Evolutionary conservation across 345 rosid species (phyloP).

Genomic region (Euphorbia peplus): DNA sequence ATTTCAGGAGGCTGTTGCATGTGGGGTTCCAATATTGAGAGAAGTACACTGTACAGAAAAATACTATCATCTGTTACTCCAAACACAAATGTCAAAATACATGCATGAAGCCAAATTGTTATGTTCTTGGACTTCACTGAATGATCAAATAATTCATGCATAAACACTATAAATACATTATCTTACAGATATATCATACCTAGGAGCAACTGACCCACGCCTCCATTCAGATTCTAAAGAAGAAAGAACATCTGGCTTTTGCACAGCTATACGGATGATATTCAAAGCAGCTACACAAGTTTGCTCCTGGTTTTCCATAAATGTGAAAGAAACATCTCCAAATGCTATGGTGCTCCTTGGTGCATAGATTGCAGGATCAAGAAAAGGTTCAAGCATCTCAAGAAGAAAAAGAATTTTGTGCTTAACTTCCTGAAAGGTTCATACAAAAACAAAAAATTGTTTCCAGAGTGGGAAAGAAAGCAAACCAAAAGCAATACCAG

Average conservation of each 20-base stretch:
- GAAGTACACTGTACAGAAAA: conserved; percentile 62
- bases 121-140: neutral
- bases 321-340: conserved; percentile 50
- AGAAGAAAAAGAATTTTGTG: conserved; percentile 74
- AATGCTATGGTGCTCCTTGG: conserved; percentile 53
- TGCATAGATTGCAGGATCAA: conserved; percentile 59
- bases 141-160: neutral
- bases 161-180: conserved; percentile 9
- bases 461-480: neutral
- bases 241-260: conserved; percentile 73
- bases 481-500: neutral
- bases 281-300: conserved; percentile 54
- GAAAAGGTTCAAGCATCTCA: conserved; percentile 83
- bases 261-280: conserved; percentile 65
- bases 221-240: conserved; percentile 80
- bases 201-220: conserved; percentile 72
- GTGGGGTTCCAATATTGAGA: conserved; percentile 70
- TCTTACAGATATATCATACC: conserved; percentile 38
- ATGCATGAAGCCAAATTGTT: neutral
- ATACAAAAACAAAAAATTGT: neutral
- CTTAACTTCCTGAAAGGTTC: conserved; percentile 63
- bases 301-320: conserved; percentile 55
- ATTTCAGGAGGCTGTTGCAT: conserved; percentile 70
- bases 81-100: conserved; percentile 1
- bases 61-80: conserved; percentile 18